These are phyloP conservation scores for Tetrahymena malaccensis DNA, from an alignment of 73 alveolate genomes.

Conservation along the genomic window DNA sequence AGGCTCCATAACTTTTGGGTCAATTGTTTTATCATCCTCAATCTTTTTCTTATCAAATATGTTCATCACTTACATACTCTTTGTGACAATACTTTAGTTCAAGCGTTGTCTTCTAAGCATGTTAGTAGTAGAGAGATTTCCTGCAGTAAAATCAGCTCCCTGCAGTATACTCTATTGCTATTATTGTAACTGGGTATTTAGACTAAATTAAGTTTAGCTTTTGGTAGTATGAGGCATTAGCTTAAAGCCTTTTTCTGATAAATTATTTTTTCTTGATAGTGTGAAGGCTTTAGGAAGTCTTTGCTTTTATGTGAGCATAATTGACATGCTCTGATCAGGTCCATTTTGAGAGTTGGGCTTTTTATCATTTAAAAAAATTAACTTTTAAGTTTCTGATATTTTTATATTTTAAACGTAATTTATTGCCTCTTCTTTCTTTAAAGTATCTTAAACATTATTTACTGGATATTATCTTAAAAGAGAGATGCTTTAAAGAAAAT, in stretches of 20 bases:
- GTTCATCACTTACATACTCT: background rate
- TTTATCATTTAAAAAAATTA: background rate
- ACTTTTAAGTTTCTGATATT: background rate
- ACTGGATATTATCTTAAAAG: constrained; percentile 8
- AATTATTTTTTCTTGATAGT: background rate
- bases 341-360: background rate
- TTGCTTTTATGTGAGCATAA: constrained; percentile 1
- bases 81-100: constrained; percentile 1
- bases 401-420: too few species aligned
- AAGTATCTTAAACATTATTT: background rate
- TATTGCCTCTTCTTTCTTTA: background rate
- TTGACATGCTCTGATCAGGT: background rate
- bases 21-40: constrained; percentile 41
- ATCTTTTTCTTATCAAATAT: background rate
- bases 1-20: constrained; percentile 83
- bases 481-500: too few species aligned
- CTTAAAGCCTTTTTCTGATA: background rate
- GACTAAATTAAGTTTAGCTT: constrained; percentile 5
- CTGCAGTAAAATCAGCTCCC: constrained; percentile 9
- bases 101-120: constrained; percentile 6
- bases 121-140: constrained; percentile 11
- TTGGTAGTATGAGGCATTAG: background rate
- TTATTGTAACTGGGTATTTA: background rate
- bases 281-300: constrained; percentile 31
- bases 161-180: constrained; percentile 2